phyloP scores from a whole-genome alignment of 2,329 filamentous ascomycete genomes.

The Fusarium sp. region DNA sequence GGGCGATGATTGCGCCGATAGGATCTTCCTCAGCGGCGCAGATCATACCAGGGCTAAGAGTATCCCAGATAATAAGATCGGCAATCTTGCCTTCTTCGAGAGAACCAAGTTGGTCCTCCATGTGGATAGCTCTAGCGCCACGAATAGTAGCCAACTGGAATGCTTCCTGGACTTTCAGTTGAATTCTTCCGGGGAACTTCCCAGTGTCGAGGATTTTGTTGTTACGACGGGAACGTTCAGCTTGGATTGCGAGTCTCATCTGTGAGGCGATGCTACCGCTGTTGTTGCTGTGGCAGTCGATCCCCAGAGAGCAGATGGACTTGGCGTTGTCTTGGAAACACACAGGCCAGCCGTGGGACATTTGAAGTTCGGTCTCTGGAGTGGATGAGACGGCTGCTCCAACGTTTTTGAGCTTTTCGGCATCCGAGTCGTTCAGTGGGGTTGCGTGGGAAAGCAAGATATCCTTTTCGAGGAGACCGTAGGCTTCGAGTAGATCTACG shows the following conservation, averaged over 20 bases:
- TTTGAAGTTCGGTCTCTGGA: slow-evolving; percentile 14
- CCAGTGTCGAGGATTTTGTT: neutral
- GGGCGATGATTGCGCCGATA: slow-evolving; percentile 6
- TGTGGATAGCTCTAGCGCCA: slow-evolving; percentile 4
- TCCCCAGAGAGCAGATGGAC: neutral
- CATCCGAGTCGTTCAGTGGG: slow-evolving; percentile 7
- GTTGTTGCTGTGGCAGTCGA: slow-evolving; percentile 18
- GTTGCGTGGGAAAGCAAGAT: slow-evolving; percentile 17
- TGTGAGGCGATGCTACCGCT: slow-evolving; percentile 1
- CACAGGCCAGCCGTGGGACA: slow-evolving; percentile 17
- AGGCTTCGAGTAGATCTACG: neutral
- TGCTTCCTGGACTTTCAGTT: neutral
- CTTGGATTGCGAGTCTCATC: slow-evolving; percentile 11
- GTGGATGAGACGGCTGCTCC: slow-evolving; percentile 9
- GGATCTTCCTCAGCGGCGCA: slow-evolving; percentile 12
- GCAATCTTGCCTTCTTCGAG: slow-evolving; percentile 13
- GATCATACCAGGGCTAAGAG: slow-evolving; percentile 6
- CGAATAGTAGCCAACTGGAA: slow-evolving; percentile 14
- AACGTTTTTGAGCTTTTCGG: neutral
- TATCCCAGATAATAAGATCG: slow-evolving; percentile 13
- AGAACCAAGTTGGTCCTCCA: neutral
- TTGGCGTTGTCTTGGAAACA: slow-evolving; percentile 19
- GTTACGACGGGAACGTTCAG: slow-evolving; percentile 12
- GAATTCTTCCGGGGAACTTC: neutral
- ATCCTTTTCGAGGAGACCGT: neutral